These are phyloP conservation scores for Vigna radiata DNA, from an alignment of 306 rosid species.

Conservation along the genomic window DNA sequence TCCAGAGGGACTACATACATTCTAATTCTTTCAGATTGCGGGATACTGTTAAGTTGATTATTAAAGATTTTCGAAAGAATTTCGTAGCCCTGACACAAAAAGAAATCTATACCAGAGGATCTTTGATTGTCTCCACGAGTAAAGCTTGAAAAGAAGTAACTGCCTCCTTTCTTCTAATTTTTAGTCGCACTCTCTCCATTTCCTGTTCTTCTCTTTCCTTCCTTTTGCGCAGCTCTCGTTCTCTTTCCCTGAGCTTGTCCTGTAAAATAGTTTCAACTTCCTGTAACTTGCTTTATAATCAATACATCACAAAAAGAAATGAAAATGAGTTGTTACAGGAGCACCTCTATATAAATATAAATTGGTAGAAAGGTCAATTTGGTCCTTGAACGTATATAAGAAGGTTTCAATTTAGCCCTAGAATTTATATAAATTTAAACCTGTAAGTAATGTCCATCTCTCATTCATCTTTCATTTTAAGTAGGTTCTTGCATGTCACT, in stretches of 20 bases:
- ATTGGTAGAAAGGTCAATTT: neutral
- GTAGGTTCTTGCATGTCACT: no score
- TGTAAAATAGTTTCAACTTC: constrained; percentile 48
- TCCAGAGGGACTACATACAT: constrained; percentile 3
- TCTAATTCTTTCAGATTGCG: constrained; percentile 26
- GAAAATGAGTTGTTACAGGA: neutral
- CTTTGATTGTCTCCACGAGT: constrained; percentile 93
- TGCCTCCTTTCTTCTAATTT: constrained; percentile 93
- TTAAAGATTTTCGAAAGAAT: neutral
- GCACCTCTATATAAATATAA: constrained; percentile 4
- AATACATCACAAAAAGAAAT: neutral
- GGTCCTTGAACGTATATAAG: no score
- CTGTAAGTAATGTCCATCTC: no score
- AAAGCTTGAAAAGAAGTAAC: constrained; percentile 87
- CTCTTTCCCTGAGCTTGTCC: constrained; percentile 96
- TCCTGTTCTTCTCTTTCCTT: constrained; percentile 99
- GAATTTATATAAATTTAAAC: no score
- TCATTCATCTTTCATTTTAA: no score
- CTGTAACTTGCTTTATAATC: constrained; percentile 17
- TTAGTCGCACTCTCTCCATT: constrained; percentile 85
- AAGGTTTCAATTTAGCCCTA: no score
- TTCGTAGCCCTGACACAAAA: constrained; percentile 4
- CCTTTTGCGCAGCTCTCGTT: constrained; percentile 87
- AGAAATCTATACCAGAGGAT: constrained; percentile 73
- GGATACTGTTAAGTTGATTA: neutral